Percentiles rank a stretch among this genome's conserved stretches.
Evolutionary conservation across 352 stramenopile genomes (phyloP).

Genomic region (Phytopythium aichiense): DNA sequence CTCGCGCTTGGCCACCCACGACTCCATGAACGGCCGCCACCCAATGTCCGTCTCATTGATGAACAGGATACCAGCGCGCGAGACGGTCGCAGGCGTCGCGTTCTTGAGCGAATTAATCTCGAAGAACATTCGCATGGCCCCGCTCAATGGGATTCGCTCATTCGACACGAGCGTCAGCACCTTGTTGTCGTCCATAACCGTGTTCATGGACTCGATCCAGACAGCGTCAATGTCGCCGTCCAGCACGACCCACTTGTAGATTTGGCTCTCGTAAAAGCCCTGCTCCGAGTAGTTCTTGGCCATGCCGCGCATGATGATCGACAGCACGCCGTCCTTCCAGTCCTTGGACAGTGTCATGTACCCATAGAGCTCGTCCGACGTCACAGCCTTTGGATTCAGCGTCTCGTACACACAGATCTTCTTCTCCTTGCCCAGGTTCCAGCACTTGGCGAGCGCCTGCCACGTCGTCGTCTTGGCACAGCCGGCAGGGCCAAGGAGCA

Average conservation of each 20-base stretch:
- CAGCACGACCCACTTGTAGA: constrained; percentile 88
- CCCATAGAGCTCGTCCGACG: constrained; percentile 91
- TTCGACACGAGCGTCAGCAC: constrained; percentile 92
- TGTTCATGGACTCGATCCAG: constrained; percentile 95
- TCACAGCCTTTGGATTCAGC: constrained; percentile 86
- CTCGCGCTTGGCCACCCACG: constrained; percentile 90
- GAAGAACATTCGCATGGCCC: constrained; percentile 89
- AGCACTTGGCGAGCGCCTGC: constrained; percentile 83
- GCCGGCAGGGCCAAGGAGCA: constrained; percentile 77
- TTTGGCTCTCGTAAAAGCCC: constrained; percentile 94
- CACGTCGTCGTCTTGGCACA: constrained; percentile 86
- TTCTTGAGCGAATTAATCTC: constrained; percentile 90
- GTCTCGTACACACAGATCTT: constrained; percentile 89
- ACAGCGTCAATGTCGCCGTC: constrained; percentile 88
- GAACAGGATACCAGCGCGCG: constrained; percentile 82
- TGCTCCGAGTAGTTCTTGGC: constrained; percentile 88
- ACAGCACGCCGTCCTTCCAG: constrained; percentile 87
- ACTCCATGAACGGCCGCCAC: constrained; percentile 96
- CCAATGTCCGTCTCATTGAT: constrained; percentile 92
- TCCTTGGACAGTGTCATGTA: constrained; percentile 91
- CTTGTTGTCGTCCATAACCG: constrained; percentile 97
- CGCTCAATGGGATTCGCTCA: constrained; percentile 78
- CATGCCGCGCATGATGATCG: constrained; percentile 90
- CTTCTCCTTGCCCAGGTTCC: constrained; percentile 86
- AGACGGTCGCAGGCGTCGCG: constrained; percentile 81